Evolutionary conservation across 805 yeast genomes (phyloP).

Genomic region (Wickerhamomyces kurtzmanii): DNA sequence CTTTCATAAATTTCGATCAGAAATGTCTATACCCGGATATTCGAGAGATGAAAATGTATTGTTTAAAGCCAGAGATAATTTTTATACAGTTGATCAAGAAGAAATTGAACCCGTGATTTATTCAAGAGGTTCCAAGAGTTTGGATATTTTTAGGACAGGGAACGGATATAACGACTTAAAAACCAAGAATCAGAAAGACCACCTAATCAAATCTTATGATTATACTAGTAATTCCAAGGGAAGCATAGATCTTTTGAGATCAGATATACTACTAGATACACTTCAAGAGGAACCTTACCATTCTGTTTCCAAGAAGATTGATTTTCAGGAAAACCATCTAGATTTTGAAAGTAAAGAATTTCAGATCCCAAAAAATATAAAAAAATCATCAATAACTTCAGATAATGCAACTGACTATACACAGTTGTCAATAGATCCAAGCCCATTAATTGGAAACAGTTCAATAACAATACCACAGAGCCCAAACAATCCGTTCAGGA

Average conservation of each 20-base stretch:
- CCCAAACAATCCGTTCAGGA: constrained; percentile 5
- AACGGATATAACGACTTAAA: constrained; percentile 3
- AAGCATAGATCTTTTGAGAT: constrained; percentile 6
- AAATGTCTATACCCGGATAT: constrained; percentile 30
- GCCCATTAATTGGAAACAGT: too few relatives aligned
- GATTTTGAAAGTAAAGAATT: background rate
- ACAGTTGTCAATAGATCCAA: constrained; percentile 2
- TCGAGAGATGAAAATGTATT: constrained; percentile 17
- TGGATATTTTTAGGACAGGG: constrained; percentile 18
- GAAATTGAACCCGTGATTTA: background rate
- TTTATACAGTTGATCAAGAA: constrained; percentile 4
- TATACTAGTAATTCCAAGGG: background rate
- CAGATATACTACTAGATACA: constrained; percentile 3
- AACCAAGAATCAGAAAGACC: constrained; percentile 4
- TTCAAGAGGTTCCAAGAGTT: constrained; percentile 15
- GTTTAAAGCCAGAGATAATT: constrained; percentile 9
- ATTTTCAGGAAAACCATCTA: constrained; percentile 17
- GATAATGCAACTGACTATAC: constrained; percentile 4
- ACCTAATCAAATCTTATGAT: constrained; percentile 2
- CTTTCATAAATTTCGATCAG: constrained; percentile 28
- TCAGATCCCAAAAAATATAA: constrained; percentile 18
- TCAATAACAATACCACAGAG: too few relatives aligned
- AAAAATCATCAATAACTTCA: constrained; percentile 12
- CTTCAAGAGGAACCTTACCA: background rate
- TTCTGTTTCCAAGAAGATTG: constrained; percentile 20